Conservation (phyloP, 2,329 filamentous ascomycete species). For the Alternaria triticina region DNA sequence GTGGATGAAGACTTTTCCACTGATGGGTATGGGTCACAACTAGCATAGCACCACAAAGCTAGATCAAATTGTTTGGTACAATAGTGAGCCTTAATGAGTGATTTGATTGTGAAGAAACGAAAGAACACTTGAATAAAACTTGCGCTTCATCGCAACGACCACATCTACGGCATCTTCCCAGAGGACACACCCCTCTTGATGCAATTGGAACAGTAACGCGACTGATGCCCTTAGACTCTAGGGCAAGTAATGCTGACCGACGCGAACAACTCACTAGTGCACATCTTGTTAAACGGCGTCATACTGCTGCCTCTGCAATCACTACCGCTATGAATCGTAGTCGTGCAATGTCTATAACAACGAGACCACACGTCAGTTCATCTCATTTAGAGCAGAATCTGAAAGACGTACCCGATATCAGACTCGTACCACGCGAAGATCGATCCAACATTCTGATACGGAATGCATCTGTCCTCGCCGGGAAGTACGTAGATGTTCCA, state of each 20-base stretch:
- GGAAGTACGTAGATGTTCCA: not conserved
- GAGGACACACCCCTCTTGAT: not conserved
- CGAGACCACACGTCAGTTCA: not conserved
- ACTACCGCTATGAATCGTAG: not conserved
- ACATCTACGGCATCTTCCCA: not conserved
- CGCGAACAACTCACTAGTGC: not conserved
- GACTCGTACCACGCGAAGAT: constrained; percentile 7
- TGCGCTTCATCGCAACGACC: not conserved
- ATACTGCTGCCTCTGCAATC: not conserved
- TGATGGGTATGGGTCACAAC: not conserved
- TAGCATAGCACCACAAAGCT: not conserved
- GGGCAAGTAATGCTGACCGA: constrained; percentile 1
- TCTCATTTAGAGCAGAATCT: not conserved
- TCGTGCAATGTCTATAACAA: not conserved
- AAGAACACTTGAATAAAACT: not conserved
- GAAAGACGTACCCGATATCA: not conserved
- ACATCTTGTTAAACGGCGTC: not conserved
- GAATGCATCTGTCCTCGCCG: not conserved
- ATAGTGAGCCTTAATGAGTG: not conserved
- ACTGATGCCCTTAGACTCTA: not conserved
- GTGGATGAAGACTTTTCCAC: not conserved
- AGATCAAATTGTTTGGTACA: not conserved
- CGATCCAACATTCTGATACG: not conserved
- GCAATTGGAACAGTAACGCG: not conserved
- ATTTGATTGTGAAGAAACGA: not conserved